Percentiles rank a stretch among this genome's conserved stretches.
Evolutionary conservation across 179 eudicot genomes (phyloP).

Genomic region (Silene noctiflora): DNA sequence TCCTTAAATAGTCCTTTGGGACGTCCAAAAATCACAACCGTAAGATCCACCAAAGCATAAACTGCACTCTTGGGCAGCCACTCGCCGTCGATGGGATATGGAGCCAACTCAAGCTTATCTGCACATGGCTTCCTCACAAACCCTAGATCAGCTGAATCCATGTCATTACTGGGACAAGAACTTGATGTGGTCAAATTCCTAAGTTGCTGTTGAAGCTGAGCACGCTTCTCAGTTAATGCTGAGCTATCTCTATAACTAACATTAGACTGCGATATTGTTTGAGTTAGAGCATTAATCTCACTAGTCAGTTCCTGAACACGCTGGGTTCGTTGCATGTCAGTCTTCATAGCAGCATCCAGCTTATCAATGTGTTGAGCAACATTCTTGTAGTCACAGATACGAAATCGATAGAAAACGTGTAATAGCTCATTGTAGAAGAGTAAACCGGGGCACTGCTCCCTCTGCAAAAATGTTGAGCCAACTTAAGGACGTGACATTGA

Average conservation of each 20-base stretch:
- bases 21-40: conserved; percentile 73
- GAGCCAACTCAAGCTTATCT: conserved; percentile 87
- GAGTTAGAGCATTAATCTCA: conserved; percentile 56
- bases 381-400: conserved; percentile 88
- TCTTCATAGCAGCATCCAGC: conserved; percentile 84
- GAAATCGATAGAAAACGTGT: conserved; percentile 83
- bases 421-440: conserved; percentile 79
- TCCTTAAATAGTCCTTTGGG: conserved; percentile 95
- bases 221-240: conserved; percentile 49
- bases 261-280: conserved; percentile 54
- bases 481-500: not conserved
- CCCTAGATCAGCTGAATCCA: conserved; percentile 60
- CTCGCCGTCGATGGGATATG: conserved; percentile 91
- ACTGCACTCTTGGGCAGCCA: conserved; percentile 96
- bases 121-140: conserved; percentile 51
- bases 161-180: conserved; percentile 35
- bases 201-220: conserved; percentile 64
- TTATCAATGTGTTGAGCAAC: conserved; percentile 77
- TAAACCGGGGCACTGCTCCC: conserved; percentile 75
- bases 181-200: conserved; percentile 35
- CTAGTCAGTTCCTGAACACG: conserved; percentile 49
- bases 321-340: conserved; percentile 61
- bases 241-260: conserved; percentile 52
- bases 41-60: conserved; percentile 87
- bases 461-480: conserved; percentile 35